Base-by-base conservation (phyloP, 371 early-diverging fungal species). In the Choanephora cucurbitarum region DNA sequence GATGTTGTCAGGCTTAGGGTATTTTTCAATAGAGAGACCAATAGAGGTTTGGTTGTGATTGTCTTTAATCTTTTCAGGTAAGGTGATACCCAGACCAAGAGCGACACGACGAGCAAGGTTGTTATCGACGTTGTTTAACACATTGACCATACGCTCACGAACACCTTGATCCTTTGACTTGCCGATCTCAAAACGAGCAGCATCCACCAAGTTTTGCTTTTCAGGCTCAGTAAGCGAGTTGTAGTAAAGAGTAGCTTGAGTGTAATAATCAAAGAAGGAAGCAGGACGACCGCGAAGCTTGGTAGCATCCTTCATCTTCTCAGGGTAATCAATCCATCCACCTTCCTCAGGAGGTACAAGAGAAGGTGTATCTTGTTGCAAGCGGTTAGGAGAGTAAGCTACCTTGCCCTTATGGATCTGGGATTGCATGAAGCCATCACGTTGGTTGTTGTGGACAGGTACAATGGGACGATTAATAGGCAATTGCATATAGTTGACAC, bases 401-500 rank as follows among this genome's bases (percentile, higher is more conserved):
- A 63, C 58, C 8, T 48, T 37, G 7, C 63, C 58, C n/a, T 63
- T 57, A 33, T 57, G 52, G 3, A 57, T 48, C 15, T 47, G 28
- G 10, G 28, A 37, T 42, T 64, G 64, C 66, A 66, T 73, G 55
- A 49, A 71, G 3, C 82, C 84, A 60, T 80, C 84, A 28, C 84
- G 79, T 48, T 81, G 75, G 48, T 78, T 72, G 69, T 83, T 80
- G 60, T 63, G 63, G 21, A 77, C 74, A 34, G 70, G 50, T 21
- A 45, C 50, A 18, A 73, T 31, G 1, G 80, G 77, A 22, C 63
- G 66, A 55, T 83, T 83, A 64, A 82, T 81, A 33, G 84, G 84
- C 7, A 83, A 43, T 50, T 82, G 74, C 54, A 73, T 49, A 41
- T 60, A 83, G 60, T 84, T 84, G 32, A 64, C 67, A 21, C 68